These are phyloP conservation scores for Backusella tarrabulga DNA, from an alignment of 192 early-diverging fungal species.

Conservation along the genomic window DNA sequence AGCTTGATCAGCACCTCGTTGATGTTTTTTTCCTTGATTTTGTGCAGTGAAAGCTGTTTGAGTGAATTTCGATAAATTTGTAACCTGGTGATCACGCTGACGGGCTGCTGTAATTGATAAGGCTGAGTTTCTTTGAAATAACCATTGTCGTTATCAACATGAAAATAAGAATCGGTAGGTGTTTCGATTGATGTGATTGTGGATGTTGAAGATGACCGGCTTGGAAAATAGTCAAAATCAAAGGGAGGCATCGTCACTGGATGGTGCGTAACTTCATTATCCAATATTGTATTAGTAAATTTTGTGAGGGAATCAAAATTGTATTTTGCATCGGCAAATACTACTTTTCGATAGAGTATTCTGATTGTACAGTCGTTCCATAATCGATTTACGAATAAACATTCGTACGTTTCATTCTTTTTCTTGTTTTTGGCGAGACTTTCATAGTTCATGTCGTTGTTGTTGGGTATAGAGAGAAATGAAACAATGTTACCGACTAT, in stretches of 20 bases:
- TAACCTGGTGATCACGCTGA: neutral
- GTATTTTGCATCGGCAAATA: conserved; percentile 27
- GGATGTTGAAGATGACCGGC: conserved; percentile 10
- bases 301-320: conserved; percentile 12
- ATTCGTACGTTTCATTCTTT: neutral
- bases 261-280: neutral
- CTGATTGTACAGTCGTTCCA: conserved; percentile 30
- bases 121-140: neutral
- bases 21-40: neutral
- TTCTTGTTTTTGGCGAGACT: neutral
- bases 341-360: conserved; percentile 27
- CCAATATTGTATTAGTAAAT: conserved; percentile 11
- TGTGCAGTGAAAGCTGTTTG: neutral
- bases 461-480: neutral
- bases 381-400: conserved; percentile 26
- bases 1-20: neutral
- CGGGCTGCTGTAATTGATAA: neutral
- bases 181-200: neutral
- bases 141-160: neutral
- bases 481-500: conserved; percentile 5
- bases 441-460: neutral
- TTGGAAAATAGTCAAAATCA: neutral
- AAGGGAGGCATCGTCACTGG: neutral
- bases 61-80: neutral
- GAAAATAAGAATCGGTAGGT: neutral